A percentile compares a stretch with the other conserved stretches of the same genome.
Evolutionary conservation across 1,139 yeast species (phyloP).

Genomic region (Saccharomycopsis crataegensis): DNA sequence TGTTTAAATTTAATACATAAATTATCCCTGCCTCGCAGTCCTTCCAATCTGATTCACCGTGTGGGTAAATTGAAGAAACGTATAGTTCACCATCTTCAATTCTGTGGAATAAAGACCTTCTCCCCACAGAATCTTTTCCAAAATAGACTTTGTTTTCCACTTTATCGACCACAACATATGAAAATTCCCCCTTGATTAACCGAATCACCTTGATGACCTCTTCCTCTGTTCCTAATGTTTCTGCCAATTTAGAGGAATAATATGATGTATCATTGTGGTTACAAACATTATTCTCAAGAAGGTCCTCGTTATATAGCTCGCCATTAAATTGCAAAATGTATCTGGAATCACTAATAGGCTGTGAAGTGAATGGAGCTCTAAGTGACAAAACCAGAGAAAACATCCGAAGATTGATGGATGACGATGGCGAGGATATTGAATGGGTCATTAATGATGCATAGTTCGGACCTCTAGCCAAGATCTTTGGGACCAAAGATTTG

Average conservation of each 20-base stretch:
- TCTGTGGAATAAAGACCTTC: conserved; percentile 59
- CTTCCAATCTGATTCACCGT: conserved; percentile 37
- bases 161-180: conserved; percentile 44
- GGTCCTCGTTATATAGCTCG: conserved; percentile 63
- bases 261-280: conserved; percentile 47
- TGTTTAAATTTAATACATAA: conserved; percentile 33
- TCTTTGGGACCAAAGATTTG: conserved; percentile 32
- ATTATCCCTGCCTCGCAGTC: conserved; percentile 50
- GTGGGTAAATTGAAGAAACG: conserved; percentile 31
- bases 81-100: conserved; percentile 19
- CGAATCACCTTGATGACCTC: conserved; percentile 26
- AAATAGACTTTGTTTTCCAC: conserved; percentile 43
- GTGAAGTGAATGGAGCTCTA: conserved; percentile 67
- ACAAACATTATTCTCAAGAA: conserved; percentile 26
- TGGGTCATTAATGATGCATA: conserved; percentile 26
- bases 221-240: neutral
- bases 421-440: too few species aligned
- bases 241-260: conserved; percentile 28
- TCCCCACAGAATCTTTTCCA: conserved; percentile 81
- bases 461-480: conserved; percentile 52
- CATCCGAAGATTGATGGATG: conserved; percentile 27
- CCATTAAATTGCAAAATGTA: conserved; percentile 74
- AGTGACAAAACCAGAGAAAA: conserved; percentile 72
- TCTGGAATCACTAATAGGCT: conserved; percentile 45
- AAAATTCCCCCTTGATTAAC: conserved; percentile 74